Percentiles rank a stretch among this genome's conserved stretches.
These are phyloP conservation scores for Dunaliella sp. DNA, from an alignment of 139 green algal genomes.

Conservation along the genomic window DNA sequence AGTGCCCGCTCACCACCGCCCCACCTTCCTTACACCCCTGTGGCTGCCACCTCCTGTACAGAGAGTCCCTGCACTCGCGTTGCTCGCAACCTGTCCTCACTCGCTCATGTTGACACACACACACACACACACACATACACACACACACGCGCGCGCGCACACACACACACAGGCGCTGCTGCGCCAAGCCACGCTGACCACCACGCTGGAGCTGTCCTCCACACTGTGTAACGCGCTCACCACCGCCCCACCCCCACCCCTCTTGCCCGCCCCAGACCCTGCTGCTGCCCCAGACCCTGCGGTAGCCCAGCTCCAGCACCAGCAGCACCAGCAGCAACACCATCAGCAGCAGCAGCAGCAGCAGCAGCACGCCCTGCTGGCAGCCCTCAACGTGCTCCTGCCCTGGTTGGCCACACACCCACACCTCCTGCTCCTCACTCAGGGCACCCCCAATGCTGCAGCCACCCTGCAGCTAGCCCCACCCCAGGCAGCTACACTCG, in stretches of 20 bases:
- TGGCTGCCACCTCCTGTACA: too few species aligned
- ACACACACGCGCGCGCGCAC: not conserved
- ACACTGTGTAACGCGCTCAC: not conserved
- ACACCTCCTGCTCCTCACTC: not conserved
- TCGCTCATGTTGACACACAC: too few species aligned
- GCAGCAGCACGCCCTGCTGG: not conserved
- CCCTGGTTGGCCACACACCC: not conserved
- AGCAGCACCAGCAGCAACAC: not conserved
- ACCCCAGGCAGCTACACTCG: too few species aligned
- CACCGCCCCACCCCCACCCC: not conserved
- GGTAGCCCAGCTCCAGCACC: not conserved
- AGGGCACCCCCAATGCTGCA: too few species aligned
- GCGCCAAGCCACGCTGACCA: not conserved
- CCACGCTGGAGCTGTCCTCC: not conserved
- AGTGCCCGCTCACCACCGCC: too few species aligned
- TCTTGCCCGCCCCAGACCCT: too few species aligned
- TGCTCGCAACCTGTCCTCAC: too few species aligned
- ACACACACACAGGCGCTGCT: not conserved
- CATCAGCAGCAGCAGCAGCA: conserved; percentile 7
- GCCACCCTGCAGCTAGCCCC: too few species aligned
- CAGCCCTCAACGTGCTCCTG: not conserved
- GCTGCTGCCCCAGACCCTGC: too few species aligned
- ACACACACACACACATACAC: too few species aligned
- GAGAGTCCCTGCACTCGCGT: too few species aligned
- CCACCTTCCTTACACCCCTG: too few species aligned